Base-by-base conservation (phyloP, 2,329 filamentous ascomycete species). In the Lasiodiplodia citricola region DNA sequence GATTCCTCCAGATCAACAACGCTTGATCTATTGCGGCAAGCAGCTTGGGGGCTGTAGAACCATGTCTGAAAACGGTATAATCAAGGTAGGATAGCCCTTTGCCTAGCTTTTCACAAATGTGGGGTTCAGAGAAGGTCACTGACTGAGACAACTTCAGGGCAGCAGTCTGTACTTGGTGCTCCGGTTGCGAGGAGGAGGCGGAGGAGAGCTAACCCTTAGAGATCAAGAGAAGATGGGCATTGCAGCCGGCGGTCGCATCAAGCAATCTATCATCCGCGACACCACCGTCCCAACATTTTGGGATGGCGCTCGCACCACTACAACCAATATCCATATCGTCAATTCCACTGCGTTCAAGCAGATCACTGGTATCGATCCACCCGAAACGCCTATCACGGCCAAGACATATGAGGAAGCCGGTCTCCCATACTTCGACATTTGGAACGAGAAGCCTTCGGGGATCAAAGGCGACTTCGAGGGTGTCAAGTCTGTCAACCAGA, bases 321-420 rank as follows among this genome's bases (percentile, higher is more conserved):
- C 79, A 47, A 75, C 83, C 72, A 81, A 82, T 67, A 73, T 82
- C 0, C 80, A 83, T 65, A 78, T 83, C 21, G 72, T 83, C 52
- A 81, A 83, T 70, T 75, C 78, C 3, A 68, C 67, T 0, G 60
- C 66, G 6, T 84, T 82, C 72, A 47, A 75, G 4, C 44, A 69
- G 8, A 71, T 83, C 38, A 84, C 81, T 4, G 81, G 81, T 10
- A 66, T 74, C 8, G 57, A 71, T 0, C 75, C 80, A 0, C 79
- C 79, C 6, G 54, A 69, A 0, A 76, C 75, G 0, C 82, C 82
- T 0, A 72, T 84, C 64, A 73, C 74, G 5, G 75, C 77, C 4
- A 18, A 72, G 21, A 73, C 73, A 0, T 84, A 85, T 68, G 72
- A 73, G 21, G 11, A 70, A 1, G 31, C 74, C 35, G 78, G 78